Conservation (phyloP, 2,329 filamentous ascomycete genomes). For the Diaporthe helianthi region DNA sequence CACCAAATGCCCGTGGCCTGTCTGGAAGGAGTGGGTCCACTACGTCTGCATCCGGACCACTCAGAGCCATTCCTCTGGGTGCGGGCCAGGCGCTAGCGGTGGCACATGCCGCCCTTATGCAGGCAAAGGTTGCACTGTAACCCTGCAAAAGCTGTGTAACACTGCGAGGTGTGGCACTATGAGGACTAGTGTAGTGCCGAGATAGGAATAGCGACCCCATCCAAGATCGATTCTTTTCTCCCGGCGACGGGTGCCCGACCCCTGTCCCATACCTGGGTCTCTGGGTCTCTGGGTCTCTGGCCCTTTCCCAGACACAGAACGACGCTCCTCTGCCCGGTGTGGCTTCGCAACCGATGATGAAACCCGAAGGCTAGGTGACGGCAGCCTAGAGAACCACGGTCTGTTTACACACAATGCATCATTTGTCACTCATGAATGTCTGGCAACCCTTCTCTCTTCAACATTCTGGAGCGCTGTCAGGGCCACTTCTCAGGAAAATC, state of each 20-base stretch:
- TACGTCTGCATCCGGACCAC: not conserved
- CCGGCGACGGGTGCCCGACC: not conserved
- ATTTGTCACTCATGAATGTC: no score
- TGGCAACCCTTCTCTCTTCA: no score
- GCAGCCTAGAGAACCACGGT: not conserved
- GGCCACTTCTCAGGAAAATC: not conserved
- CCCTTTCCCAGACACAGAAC: conserved; percentile 1
- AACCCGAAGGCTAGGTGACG: not conserved
- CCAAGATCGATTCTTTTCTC: conserved; percentile 13
- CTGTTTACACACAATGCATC: no score
- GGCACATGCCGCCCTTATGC: conserved; percentile 23
- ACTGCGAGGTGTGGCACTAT: not conserved
- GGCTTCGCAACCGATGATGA: no score
- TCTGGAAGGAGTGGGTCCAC: conserved; percentile 13
- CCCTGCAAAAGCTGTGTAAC: conserved; percentile 4
- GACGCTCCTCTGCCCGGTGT: not conserved
- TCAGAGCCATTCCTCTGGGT: not conserved
- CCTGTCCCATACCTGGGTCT: not conserved
- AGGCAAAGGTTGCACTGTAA: conserved; percentile 12
- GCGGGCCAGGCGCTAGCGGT: not conserved
- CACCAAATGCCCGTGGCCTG: conserved; percentile 17
- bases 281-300: not conserved
- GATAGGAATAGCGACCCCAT: not conserved
- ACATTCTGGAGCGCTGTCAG: not conserved
- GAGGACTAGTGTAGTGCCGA: not conserved